A percentile compares a stretch with the other conserved stretches of the same genome.
phyloP scores from a whole-genome alignment of 352 stramenopile species.

The Thalassiosira mediterranea region DNA sequence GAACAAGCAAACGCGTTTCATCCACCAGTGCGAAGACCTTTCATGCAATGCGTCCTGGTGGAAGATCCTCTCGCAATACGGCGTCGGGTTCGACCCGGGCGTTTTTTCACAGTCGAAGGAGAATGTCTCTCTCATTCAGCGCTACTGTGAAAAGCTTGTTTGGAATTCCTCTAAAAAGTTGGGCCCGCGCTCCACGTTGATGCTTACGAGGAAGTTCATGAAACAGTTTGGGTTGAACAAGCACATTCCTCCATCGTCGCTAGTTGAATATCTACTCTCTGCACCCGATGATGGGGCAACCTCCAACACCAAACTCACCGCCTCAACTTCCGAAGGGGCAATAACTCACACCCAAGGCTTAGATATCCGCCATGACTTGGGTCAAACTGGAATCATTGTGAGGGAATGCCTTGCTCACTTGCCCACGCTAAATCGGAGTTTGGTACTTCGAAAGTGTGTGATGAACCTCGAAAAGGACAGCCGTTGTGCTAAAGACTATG shows the following conservation, averaged over 20 bases:
- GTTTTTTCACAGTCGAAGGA: slow-evolving; percentile 42
- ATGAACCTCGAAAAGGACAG: slow-evolving; percentile 60
- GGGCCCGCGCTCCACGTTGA: slow-evolving; percentile 23
- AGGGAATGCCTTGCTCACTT: slow-evolving; percentile 50
- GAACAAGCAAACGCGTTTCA: slow-evolving; percentile 74
- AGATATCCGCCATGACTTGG: slow-evolving; percentile 56
- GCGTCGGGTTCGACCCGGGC: slow-evolving; percentile 71
- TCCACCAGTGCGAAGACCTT: slow-evolving; percentile 70
- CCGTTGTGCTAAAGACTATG: slow-evolving; percentile 60
- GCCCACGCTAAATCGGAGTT: slow-evolving; percentile 49
- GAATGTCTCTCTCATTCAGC: slow-evolving; percentile 27
- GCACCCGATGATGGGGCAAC: slow-evolving; percentile 7
- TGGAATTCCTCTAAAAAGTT: slow-evolving; percentile 47
- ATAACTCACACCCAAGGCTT: not conserved
- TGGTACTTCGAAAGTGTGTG: slow-evolving; percentile 66
- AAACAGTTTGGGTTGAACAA: slow-evolving; percentile 55
- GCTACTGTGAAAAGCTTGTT: slow-evolving; percentile 51
- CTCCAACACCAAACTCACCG: not conserved
- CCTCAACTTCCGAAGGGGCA: not conserved
- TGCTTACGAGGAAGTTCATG: slow-evolving; percentile 48
- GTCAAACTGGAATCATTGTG: slow-evolving; percentile 37
- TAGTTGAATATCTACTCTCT: slow-evolving; percentile 60
- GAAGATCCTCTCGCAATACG: slow-evolving; percentile 56
- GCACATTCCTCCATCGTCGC: slow-evolving; percentile 35
- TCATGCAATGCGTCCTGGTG: slow-evolving; percentile 69